Evolutionary conservation across 148 eudicot species (phyloP).

Genomic region (Euryodendron excelsum): DNA sequence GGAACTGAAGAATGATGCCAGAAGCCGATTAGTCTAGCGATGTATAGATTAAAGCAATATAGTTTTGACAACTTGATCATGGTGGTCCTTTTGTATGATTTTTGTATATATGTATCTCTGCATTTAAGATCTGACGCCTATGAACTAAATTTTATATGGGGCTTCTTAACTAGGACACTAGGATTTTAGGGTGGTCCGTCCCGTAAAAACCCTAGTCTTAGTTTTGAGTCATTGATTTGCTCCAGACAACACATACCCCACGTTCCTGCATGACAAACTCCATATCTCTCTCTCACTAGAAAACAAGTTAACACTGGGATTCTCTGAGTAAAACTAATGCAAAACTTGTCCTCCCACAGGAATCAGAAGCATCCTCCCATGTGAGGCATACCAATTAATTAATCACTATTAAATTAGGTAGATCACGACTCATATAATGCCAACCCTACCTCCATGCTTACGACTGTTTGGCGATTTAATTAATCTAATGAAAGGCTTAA

Average conservation of each 20-base stretch:
- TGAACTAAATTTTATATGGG: not conserved
- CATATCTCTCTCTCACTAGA: not conserved
- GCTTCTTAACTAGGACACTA: not conserved
- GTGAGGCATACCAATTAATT: slow-evolving; percentile 11
- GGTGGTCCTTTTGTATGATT: not conserved
- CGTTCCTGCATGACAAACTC: slow-evolving; percentile 15
- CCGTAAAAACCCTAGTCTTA: not conserved
- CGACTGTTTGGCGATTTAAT: not conserved
- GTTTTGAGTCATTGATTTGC: slow-evolving; percentile 5
- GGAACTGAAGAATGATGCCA: not conserved
- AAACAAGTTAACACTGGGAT: slow-evolving; percentile 22
- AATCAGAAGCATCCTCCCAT: slow-evolving; percentile 22
- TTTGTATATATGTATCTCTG: not conserved
- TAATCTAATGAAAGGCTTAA: not conserved
- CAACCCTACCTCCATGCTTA: slow-evolving; percentile 3
- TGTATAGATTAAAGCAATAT: not conserved
- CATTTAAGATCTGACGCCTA: not conserved
- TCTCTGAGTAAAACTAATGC: slow-evolving; percentile 3
- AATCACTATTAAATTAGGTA: not conserved
- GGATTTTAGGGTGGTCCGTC: not conserved
- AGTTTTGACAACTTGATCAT: slow-evolving; percentile 9
- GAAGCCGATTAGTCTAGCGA: not conserved
- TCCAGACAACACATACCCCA: slow-evolving; percentile 18
- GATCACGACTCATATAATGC: not conserved
- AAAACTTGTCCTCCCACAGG: slow-evolving; percentile 5